Conservation (phyloP, 306 rosid genomes). For the Albizia julibrissin region DNA sequence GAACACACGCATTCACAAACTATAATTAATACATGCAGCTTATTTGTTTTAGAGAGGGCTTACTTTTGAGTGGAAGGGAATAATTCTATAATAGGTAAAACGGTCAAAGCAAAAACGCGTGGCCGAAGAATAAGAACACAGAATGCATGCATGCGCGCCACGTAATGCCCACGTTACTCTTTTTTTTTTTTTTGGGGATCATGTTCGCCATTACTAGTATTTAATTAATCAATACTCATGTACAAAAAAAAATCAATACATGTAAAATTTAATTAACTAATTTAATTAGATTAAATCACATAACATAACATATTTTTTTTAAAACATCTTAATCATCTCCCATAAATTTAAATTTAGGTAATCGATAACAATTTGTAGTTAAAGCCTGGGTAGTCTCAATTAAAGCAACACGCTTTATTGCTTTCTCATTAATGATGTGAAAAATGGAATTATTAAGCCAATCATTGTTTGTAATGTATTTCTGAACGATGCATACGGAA, state of each 20-base stretch:
- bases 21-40: background rate
- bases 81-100: background rate
- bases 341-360: too few relatives aligned
- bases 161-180: background rate
- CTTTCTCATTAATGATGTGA: background rate
- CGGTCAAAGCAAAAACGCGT: background rate
- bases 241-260: too few relatives aligned
- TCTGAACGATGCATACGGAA: background rate
- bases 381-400: too few relatives aligned
- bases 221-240: too few relatives aligned
- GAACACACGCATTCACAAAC: background rate
- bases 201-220: background rate
- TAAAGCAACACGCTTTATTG: too few relatives aligned
- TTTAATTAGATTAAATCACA: too few relatives aligned
- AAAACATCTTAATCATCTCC: too few relatives aligned
- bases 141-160: background rate
- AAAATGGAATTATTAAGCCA: background rate
- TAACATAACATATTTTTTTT: too few relatives aligned
- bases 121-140: background rate
- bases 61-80: background rate
- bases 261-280: too few relatives aligned
- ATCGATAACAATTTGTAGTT: too few relatives aligned
- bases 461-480: background rate
- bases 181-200: background rate
- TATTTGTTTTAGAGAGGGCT: background rate